These are phyloP conservation scores for Penicillium malachiteum DNA, from an alignment of 495 filamentous ascomycete genomes.

Conservation along the genomic window DNA sequence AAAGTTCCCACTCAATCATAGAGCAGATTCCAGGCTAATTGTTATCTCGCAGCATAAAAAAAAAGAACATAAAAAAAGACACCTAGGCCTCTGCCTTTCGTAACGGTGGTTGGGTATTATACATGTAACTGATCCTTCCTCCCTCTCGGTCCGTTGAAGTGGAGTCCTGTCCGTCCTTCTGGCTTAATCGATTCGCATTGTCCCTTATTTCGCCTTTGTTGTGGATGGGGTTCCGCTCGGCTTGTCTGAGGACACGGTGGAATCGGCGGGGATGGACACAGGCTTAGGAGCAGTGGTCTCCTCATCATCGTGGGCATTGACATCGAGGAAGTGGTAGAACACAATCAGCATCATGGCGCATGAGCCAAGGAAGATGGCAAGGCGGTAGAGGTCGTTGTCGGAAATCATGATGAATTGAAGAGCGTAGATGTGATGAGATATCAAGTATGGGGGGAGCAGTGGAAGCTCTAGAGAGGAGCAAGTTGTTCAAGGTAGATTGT, in stretches of 20 bases:
- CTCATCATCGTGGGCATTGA: constrained; percentile 71
- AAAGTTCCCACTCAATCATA: not conserved
- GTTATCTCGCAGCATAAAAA: constrained; percentile 5
- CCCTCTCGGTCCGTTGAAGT: not conserved
- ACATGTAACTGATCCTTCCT: constrained; percentile 7
- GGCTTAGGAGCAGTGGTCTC: constrained; percentile 17
- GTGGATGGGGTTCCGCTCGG: not conserved
- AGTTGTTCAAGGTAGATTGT: not conserved
- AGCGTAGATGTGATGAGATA: not conserved
- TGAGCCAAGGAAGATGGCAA: constrained; percentile 92
- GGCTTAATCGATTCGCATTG: not conserved
- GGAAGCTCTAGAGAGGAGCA: too few relatives aligned
- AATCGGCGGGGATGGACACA: constrained; percentile 23
- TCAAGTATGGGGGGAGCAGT: not conserved
- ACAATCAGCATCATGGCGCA: constrained; percentile 91
- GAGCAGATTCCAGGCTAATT: constrained; percentile 1
- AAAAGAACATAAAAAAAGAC: not conserved
- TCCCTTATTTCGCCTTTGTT: constrained; percentile 3
- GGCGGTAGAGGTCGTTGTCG: constrained; percentile 77
- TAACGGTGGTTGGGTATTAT: constrained; percentile 9
- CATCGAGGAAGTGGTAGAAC: constrained; percentile 94
- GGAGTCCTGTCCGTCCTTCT: not conserved
- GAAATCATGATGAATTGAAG: constrained; percentile 67
- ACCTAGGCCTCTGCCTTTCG: not conserved
- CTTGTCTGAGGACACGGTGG: constrained; percentile 13